These are phyloP conservation scores for Monosporascus sp. DNA, from an alignment of 2,329 filamentous ascomycete genomes.

Conservation along the genomic window DNA sequence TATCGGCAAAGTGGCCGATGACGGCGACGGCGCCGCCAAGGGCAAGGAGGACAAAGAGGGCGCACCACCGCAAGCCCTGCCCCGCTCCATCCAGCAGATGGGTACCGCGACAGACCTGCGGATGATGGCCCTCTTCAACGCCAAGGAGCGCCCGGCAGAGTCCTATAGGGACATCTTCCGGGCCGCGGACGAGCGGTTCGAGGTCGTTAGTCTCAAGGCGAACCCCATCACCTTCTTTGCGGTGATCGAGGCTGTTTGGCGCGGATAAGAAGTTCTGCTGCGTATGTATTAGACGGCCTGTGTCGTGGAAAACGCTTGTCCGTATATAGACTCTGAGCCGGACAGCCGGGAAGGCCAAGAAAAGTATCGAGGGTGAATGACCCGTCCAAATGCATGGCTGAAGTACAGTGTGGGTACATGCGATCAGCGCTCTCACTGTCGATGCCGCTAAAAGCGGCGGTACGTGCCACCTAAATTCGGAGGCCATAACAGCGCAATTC, in stretches of 20 bases:
- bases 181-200: slow-evolving; percentile 39
- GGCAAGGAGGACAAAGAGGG: not conserved
- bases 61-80: slow-evolving; percentile 16
- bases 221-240: slow-evolving; percentile 32
- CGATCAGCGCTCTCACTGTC: too few species aligned
- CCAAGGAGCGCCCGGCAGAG: slow-evolving; percentile 38
- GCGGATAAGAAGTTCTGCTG: slow-evolving; percentile 9
- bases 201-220: slow-evolving; percentile 30
- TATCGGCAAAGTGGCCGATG: slow-evolving; percentile 29
- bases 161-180: slow-evolving; percentile 40
- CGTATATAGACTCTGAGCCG: too few species aligned
- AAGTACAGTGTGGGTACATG: too few species aligned
- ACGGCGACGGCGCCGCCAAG: not conserved
- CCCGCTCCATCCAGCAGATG: slow-evolving; percentile 32
- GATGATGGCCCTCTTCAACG: slow-evolving; percentile 45
- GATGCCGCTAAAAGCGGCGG: too few species aligned
- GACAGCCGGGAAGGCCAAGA: too few species aligned
- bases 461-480: too few species aligned
- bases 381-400: too few species aligned
- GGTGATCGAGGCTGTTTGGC: slow-evolving; percentile 32
- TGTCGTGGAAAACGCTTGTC: too few species aligned
- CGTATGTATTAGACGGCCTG: too few species aligned
- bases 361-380: too few species aligned
- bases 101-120: slow-evolving; percentile 40
- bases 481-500: too few species aligned